Base-by-base conservation (phyloP, 2,329 filamentous ascomycete species). In the Akanthomyces lecanii region DNA sequence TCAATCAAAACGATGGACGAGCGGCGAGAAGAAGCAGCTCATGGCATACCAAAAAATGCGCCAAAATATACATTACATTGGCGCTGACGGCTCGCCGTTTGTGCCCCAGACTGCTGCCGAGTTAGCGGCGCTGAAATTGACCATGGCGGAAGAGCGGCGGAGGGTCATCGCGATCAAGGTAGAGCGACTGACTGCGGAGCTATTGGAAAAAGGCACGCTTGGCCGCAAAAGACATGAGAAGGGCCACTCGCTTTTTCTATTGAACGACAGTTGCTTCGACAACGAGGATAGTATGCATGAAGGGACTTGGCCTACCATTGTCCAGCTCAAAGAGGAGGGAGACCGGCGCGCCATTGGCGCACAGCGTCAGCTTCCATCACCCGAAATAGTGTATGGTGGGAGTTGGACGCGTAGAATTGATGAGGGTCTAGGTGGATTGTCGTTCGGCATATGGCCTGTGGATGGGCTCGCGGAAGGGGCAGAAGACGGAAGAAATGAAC, bases 1-100 rank as follows among this genome's bases (percentile, higher is more conserved):
- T 18, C 58, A 67, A n/a, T 66, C 65, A 16, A 62, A 42, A 47
- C 57, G 44, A 10, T 70, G 68, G 69, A 62, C 60, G 3, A 68
- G 65, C 23, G 12, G 33, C 2, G 48, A 62, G 30, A 64, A 66
- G 25, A 48, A 61, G 28, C 63, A 63, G 47, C 54, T 62, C 11
- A 65, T 56, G 14, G 64, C 51, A 5, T 70, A 65, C 51, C 61
- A 64, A 7, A 67, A 66, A 61, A 61, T 67, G 56, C 55, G 63
- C 45, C 52, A 62, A n/a, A 65, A 67, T 55, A 44, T 70, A 40
- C 53, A 55, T 23, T 61, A 63, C 10, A 63, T 64, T 28, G 63
- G 67, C 25, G 55, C 61, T 6, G 40, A 54, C 23, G 51, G 61
- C 6, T 70, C 68, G 4, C 67, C 68, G 1, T 67, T 65, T 30